These are phyloP conservation scores for Metarhizium album DNA, from an alignment of 2,329 filamentous ascomycete genomes.

Conservation along the genomic window DNA sequence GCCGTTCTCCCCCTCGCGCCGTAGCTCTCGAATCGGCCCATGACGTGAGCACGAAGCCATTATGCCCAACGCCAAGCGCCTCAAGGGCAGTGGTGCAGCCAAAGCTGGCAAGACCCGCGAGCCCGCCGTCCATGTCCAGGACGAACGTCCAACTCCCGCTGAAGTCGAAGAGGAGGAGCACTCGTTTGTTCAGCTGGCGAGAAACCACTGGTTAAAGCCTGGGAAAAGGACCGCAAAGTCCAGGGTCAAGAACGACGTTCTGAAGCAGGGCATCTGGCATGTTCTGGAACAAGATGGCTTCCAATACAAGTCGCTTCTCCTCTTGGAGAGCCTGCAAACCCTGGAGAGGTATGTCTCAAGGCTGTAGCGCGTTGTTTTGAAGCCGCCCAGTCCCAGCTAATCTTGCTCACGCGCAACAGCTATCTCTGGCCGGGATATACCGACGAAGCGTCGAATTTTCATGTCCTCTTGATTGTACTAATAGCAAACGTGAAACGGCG, in stretches of 20 bases:
- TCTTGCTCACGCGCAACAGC: conserved; percentile 29
- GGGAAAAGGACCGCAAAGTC: conserved; percentile 50
- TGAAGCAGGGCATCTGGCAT: conserved; percentile 87
- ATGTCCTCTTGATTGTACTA: conserved; percentile 76
- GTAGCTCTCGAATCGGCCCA: conserved; percentile 1
- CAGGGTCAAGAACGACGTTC: conserved; percentile 71
- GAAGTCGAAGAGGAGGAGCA: conserved; percentile 62
- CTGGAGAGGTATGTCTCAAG: conserved; percentile 55
- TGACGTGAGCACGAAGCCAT: conserved; percentile 1
- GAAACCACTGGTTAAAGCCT: conserved; percentile 71
- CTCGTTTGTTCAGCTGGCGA: conserved; percentile 65
- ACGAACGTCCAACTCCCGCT: conserved; percentile 43
- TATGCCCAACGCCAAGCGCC: conserved; percentile 51
- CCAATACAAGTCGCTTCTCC: conserved; percentile 62
- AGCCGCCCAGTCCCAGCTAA: neutral
- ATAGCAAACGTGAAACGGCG: conserved; percentile 81
- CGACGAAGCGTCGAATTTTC: conserved; percentile 81
- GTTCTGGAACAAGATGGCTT: conserved; percentile 74
- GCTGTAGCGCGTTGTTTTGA: neutral
- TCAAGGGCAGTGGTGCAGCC: conserved; percentile 40
- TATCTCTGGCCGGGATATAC: conserved; percentile 93
- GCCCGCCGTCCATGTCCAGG: conserved; percentile 28
- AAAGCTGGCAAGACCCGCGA: conserved; percentile 21
- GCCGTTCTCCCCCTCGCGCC: neutral
- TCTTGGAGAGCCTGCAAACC: conserved; percentile 82